These are phyloP conservation scores for Dothideomycetes sp. DNA, from an alignment of 2,329 filamentous ascomycete species.

Conservation along the genomic window DNA sequence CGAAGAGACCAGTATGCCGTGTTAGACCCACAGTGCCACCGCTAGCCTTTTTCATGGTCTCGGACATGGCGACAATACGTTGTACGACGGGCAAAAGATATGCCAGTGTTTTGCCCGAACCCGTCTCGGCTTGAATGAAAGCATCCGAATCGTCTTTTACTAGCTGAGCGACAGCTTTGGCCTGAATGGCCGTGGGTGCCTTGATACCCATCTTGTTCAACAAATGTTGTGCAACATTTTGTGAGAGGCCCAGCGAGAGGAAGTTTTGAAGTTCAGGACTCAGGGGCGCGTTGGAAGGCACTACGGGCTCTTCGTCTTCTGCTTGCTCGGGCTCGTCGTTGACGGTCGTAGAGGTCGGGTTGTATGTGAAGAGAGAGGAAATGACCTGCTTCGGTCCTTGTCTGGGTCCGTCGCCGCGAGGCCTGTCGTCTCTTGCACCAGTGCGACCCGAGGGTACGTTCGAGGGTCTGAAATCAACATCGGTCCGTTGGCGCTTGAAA, in stretches of 20 bases:
- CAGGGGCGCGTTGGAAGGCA: conserved; percentile 85
- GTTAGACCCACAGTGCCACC: conserved; percentile 48
- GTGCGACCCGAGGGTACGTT: conserved; percentile 7
- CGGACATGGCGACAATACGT: conserved; percentile 67
- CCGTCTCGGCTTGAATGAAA: conserved; percentile 94
- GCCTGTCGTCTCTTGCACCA: conserved; percentile 4
- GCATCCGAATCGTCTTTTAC: conserved; percentile 76
- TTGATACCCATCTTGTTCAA: conserved; percentile 79
- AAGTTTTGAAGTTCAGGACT: conserved; percentile 78
- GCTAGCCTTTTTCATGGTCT: conserved; percentile 36
- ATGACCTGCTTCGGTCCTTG: conserved; percentile 54
- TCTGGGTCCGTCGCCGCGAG: not conserved
- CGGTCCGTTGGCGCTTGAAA: conserved; percentile 18
- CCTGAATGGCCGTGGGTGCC: conserved; percentile 89
- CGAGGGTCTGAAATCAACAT: conserved; percentile 8
- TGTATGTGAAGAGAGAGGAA: conserved; percentile 87
- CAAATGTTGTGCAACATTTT: conserved; percentile 71
- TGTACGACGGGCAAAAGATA: conserved; percentile 91
- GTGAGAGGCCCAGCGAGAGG: conserved; percentile 72
- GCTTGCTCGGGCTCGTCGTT: conserved; percentile 39
- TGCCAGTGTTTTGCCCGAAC: conserved; percentile 94
- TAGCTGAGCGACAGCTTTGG: conserved; percentile 73
- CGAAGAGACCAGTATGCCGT: conserved; percentile 82
- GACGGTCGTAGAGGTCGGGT: conserved; percentile 60
- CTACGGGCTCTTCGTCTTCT: conserved; percentile 43